phyloP scores from a whole-genome alignment of 1,284 basidiomycete genomes.

The Schizophyllum amplum region DNA sequence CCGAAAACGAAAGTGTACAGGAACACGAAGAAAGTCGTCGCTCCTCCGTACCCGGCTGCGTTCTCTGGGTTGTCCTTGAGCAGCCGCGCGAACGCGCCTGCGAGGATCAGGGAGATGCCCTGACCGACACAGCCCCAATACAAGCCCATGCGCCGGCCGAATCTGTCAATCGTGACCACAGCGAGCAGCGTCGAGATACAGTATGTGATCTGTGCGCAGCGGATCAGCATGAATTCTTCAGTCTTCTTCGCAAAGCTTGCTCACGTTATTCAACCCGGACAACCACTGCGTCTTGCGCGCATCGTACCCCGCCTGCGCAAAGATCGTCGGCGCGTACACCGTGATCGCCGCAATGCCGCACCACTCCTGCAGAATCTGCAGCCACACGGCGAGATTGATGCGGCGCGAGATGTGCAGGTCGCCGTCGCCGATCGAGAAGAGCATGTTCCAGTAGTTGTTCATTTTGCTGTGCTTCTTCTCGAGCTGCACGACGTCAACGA shows the following conservation, averaged over 20 bases:
- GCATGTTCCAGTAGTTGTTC: conserved; percentile 39
- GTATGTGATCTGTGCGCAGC: conserved; percentile 30
- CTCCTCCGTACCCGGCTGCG: conserved; percentile 34
- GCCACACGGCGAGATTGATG: conserved; percentile 40
- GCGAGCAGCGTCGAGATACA: conserved; percentile 36
- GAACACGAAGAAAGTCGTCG: conserved; percentile 41
- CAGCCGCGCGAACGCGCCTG: conserved; percentile 35
- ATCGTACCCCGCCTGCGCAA: conserved; percentile 37
- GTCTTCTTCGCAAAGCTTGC: conserved; percentile 5
- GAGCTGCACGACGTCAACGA: conserved; percentile 31
- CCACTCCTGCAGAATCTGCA: conserved; percentile 47
- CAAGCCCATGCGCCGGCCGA: conserved; percentile 38
- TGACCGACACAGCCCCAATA: conserved; percentile 32
- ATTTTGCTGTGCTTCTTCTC: conserved; percentile 34
- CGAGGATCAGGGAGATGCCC: conserved; percentile 29
- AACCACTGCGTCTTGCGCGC: conserved; percentile 39
- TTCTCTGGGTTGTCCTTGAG: conserved; percentile 35
- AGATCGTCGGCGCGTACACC: conserved; percentile 42
- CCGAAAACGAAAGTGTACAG: conserved; percentile 39
- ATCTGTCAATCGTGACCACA: conserved; percentile 38
- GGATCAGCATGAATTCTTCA: neutral
- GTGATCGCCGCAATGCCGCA: conserved; percentile 45
- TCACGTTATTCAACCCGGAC: conserved; percentile 37
- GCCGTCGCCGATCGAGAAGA: conserved; percentile 25
- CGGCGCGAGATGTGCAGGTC: conserved; percentile 37